A percentile compares a stretch with the other conserved stretches of the same genome.
phyloP scores from a whole-genome alignment of 2,329 filamentous ascomycete genomes.

The Gaeumannomyces tritici region DNA sequence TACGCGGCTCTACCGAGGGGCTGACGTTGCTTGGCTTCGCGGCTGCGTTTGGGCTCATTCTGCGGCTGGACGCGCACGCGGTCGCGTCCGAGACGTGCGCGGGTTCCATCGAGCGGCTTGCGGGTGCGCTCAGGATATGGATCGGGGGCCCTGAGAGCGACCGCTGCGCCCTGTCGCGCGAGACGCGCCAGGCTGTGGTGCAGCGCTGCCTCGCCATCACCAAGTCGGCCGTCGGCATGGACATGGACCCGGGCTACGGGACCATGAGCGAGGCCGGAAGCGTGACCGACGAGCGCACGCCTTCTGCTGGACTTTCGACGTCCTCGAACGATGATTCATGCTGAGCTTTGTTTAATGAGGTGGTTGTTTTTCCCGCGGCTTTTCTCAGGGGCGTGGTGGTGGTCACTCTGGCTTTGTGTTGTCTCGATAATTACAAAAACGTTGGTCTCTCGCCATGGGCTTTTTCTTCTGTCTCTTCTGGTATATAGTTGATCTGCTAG shows the following conservation, averaged over 20 bases:
- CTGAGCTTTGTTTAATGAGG: not conserved
- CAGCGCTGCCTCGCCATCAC: slow-evolving; percentile 46
- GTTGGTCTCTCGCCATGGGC: not conserved
- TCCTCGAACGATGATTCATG: not conserved
- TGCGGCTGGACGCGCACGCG: slow-evolving; percentile 36
- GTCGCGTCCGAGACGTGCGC: slow-evolving; percentile 36
- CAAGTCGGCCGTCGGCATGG: slow-evolving; percentile 49
- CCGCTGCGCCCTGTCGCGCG: slow-evolving; percentile 38
- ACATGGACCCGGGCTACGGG: slow-evolving; percentile 49
- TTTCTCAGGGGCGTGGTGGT: not conserved
- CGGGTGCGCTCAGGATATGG: slow-evolving; percentile 51
- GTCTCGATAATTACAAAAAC: not conserved
- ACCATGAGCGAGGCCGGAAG: slow-evolving; percentile 37
- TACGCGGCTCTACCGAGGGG: slow-evolving; percentile 26
- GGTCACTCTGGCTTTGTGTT: not conserved
- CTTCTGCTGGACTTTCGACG: not conserved
- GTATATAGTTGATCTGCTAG: not conserved
- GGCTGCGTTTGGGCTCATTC: slow-evolving; percentile 49
- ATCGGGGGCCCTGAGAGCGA: slow-evolving; percentile 43
- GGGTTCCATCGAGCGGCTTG: slow-evolving; percentile 42
- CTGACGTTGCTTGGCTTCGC: slow-evolving; percentile 52
- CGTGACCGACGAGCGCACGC: not conserved
- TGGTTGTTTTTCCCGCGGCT: not conserved
- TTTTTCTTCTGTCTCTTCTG: not conserved
- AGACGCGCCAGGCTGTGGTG: slow-evolving; percentile 43